phyloP scores from a whole-genome alignment of 2,329 filamentous ascomycete species.

The Colletotrichum paranaense region DNA sequence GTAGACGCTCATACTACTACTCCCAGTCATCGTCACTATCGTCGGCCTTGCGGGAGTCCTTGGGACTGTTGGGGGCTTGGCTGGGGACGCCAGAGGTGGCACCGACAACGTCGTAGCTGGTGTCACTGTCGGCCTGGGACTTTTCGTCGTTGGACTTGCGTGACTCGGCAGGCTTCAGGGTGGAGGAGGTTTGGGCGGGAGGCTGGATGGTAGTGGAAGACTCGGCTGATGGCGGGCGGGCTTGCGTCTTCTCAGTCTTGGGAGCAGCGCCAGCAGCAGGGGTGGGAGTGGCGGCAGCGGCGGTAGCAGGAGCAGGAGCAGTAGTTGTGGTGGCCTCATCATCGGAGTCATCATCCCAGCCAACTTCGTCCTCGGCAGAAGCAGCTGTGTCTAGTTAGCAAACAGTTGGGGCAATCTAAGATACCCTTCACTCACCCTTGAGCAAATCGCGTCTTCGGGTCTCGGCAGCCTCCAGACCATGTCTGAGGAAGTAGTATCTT shows the following conservation, averaged over 20 bases:
- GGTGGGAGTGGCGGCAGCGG: conserved; percentile 41
- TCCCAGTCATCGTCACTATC: conserved; percentile 78
- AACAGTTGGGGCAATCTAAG: not conserved
- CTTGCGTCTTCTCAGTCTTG: conserved; percentile 44
- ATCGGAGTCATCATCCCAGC: conserved; percentile 79
- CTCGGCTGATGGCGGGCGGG: conserved; percentile 60
- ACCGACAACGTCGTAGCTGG: conserved; percentile 93
- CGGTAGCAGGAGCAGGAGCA: conserved; percentile 50
- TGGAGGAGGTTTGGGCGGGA: conserved; percentile 45
- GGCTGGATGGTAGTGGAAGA: conserved; percentile 73
- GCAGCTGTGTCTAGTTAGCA: conserved; percentile 61
- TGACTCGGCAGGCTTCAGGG: conserved; percentile 72
- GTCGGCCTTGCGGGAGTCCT: conserved; percentile 66
- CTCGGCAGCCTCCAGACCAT: conserved; percentile 94
- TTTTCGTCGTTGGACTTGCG: conserved; percentile 88
- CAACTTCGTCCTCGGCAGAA: conserved; percentile 77
- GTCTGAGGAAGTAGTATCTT: conserved; percentile 93
- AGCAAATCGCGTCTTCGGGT: conserved; percentile 87
- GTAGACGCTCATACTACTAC: conserved; percentile 48
- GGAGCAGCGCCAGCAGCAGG: conserved; percentile 23
- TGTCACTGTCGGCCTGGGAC: conserved; percentile 91
- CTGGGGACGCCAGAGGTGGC: conserved; percentile 81
- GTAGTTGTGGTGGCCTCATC: conserved; percentile 42
- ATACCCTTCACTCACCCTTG: conserved; percentile 73
- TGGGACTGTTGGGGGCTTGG: conserved; percentile 77